Evolutionary conservation across 345 rosid genomes (phyloP), one percentile per base, ranked within the genome.

Genomic region (Salix suchowensis): DNA sequence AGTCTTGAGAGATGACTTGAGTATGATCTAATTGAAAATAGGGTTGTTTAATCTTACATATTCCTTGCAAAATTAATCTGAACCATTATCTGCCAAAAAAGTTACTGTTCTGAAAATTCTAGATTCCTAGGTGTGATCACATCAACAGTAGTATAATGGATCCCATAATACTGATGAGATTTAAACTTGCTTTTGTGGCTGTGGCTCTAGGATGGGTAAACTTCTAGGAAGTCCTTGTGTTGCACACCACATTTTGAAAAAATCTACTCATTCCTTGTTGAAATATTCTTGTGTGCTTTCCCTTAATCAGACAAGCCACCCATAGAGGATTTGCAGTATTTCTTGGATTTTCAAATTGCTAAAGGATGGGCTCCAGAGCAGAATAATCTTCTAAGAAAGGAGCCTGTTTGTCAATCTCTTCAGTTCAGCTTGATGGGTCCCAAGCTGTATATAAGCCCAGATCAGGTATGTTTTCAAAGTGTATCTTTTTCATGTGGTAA

Each of bases 341-440:
- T 96, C 87, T 85, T 92, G 86, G 97, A 96, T 77, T 96, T 89
- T 74, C 98, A 96, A 87, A 89, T 96, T 80, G 83, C 90, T 76
- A 87, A 85, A 80, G 88, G 88, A 69, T 96, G 99, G 99, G 99
- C 98, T 76, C 98, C 97, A 0, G 97, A 96, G 76, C 96, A 89
- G 78, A 91, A 92, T 66, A 96, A 83, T 78, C 89, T 93, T 71
- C 98, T 88, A 82, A 82, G 98, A 69, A 96, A 93, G 84, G 99
- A 91, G 69, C 99, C 97, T 7, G 96, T 96, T 42, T 96, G 97
- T 76, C 72, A 74, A 66, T 90, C 93, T 83, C 99, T 96, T 81
- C 99, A 93, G 71, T 92, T 96, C 84, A 96, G 99, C 87, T 89
- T 93, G 85, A 96, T 96, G 98, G 98, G 99, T 85, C 99, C 99